Base-by-base conservation (phyloP, 192 early-diverging fungal genomes). In the Dissophora ornata region DNA sequence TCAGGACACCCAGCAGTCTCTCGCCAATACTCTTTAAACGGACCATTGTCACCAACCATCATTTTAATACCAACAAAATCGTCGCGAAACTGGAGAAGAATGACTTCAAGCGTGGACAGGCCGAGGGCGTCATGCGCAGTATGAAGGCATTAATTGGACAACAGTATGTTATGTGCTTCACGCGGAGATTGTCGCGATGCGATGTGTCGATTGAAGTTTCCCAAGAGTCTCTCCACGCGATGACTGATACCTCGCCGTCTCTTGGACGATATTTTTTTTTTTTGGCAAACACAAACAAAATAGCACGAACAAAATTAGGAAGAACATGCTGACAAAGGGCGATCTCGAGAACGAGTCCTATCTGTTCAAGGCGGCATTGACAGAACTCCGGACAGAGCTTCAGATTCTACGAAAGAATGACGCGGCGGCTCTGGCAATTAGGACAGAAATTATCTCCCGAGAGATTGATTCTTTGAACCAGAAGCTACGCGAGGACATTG, bases 261-360 rank as follows among this genome's bases (percentile, higher is more conserved):
- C n/a, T n/a, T n/a, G n/a, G n/a, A n/a, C n/a, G n/a, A n/a, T n/a
- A n/a, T n/a, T n/a, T n/a, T n/a, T n/a, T n/a, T n/a, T n/a, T n/a
- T n/a, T n/a, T n/a, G n/a, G n/a, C n/a, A n/a, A n/a, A n/a, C n/a
- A n/a, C n/a, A n/a, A 36, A 1, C 16, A 0, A 12, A 57, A 45
- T 57, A 83, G 80, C 50, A 87, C 88, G 8, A 69, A 86, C 12
- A 70, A 50, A 12, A 54, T 91, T 42, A 73, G 79, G 40, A 69
- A 81, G 16, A 69, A 80, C 16, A 84, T 90, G 77, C 59, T 96
- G 51, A 90, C 89, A 0, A 89, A 84, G 56, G 88, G 90, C 19
- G 93, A 96, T 56, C 69, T 96, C 3, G 95, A 95, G 30, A 97
- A 96, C 80, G 88, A 93, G 60, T 82, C 89, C 0, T 96, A 96